phyloP scores from a whole-genome alignment of 176 grass and related monocot genomes.

The Oryza nivara region DNA sequence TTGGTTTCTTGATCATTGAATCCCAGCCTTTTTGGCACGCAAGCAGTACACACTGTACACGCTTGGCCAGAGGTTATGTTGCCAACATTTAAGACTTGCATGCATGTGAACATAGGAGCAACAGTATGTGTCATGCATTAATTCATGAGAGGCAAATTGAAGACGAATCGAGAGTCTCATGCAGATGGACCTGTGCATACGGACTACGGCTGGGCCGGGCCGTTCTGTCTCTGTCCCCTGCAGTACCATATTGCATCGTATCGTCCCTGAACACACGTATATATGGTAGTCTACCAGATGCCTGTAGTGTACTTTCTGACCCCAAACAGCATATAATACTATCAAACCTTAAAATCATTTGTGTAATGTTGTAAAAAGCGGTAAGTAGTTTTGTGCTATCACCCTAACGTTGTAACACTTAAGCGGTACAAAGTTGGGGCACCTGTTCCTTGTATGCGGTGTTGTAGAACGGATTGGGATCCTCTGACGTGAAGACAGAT shows the following conservation, averaged over 20 bases:
- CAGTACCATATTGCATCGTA: neutral
- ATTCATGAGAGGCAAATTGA: neutral
- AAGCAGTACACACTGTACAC: conserved; percentile 7
- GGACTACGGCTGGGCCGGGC: neutral
- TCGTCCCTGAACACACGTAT: neutral
- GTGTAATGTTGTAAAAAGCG: neutral
- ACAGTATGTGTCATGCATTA: neutral
- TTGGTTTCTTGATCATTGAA: neutral
- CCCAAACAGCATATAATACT: neutral
- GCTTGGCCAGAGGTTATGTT: neutral
- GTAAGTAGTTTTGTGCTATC: no score
- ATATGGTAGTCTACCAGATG: neutral
- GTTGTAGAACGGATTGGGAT: no score
- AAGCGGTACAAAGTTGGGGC: no score
- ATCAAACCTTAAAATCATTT: neutral
- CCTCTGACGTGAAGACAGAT: no score
- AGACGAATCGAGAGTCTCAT: neutral
- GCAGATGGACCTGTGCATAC: neutral
- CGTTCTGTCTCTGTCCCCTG: neutral
- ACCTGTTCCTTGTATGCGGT: no score
- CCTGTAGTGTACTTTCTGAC: neutral
- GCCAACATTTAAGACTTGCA: neutral
- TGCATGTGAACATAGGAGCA: neutral
- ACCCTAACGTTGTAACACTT: no score
- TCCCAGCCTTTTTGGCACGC: neutral